phyloP scores from a whole-genome alignment of 2,329 filamentous ascomycete species.

The Aspergillus versicolor region DNA sequence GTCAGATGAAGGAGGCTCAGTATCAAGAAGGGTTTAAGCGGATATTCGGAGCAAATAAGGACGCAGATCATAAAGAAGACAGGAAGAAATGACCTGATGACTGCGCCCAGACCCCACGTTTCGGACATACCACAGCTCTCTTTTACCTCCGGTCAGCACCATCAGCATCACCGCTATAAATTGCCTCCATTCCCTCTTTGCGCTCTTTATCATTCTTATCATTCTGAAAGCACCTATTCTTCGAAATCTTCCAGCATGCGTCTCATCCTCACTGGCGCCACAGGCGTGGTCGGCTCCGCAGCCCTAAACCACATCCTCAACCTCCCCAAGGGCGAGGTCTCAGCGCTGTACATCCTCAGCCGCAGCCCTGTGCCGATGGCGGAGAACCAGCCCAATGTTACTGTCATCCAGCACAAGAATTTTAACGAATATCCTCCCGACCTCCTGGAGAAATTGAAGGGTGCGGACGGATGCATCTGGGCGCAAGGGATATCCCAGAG shows the following conservation, averaged over 20 bases:
- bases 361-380: conserved; percentile 65
- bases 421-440: conserved; percentile 58
- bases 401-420: conserved; percentile 67
- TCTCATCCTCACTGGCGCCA: conserved; percentile 68
- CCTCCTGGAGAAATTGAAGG: conserved; percentile 60
- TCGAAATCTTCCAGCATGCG: conserved; percentile 19
- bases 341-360: conserved; percentile 53
- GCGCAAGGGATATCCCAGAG: conserved; percentile 66
- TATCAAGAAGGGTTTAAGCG: too few relatives aligned
- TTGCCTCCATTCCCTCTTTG: too few relatives aligned
- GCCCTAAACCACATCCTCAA: conserved; percentile 65
- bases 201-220: not conserved
- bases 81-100: not conserved
- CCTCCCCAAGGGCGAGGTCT: conserved; percentile 36
- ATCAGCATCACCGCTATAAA: not conserved
- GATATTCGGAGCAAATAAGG: not conserved
- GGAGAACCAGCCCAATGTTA: conserved; percentile 52
- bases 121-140: not conserved
- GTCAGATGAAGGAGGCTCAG: too few relatives aligned
- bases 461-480: conserved; percentile 71
- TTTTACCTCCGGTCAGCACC: not conserved
- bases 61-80: not conserved
- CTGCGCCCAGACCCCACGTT: not conserved
- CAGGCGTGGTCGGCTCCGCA: conserved; percentile 63
- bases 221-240: not conserved